Base-by-base conservation (phyloP, 352 stramenopile genomes). In the Phytophthora quininea region DNA sequence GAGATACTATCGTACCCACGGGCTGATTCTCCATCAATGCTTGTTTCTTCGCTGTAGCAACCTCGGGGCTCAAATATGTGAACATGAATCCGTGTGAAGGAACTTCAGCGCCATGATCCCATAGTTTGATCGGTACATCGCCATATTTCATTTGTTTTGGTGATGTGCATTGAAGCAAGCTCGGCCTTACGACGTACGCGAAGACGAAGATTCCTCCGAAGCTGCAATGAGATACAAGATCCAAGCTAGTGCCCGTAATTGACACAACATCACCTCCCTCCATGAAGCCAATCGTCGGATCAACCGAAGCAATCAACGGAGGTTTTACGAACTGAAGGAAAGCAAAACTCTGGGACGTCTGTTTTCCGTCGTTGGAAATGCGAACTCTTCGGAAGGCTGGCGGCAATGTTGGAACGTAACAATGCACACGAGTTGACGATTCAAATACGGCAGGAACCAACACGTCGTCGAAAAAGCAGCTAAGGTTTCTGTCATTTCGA, bases 191-290 rank as follows among this genome's bases (percentile, higher is more conserved):
- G 12, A 84, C 54, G 43, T 64, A 73, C 1, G 77, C 82, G 12
- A 74, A 50, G 7, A 74, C 60, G 8, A 59, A 35, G 1, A 58
- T 50, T 2, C 50, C 52, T 14, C 84, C 88, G 74, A 97, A 95
- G n/a, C 73, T 63, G 63, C 91, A 97, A 54, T 93, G 74, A 0
- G 81, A 80, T 10, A 96, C 70, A 0, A 71, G 40, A 27, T 89
- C 64, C 2, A 96, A 69, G 24, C 83, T 66, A 30, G 73, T 70
- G 1, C 88, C 88, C 11, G 66, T 50, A n/a, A 96, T 62, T 0
- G 48, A 60, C 0, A 94, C 65, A 2, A 84, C 24, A 27, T 77
- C 33, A 0, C 84, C 85, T 10, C 87, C 85, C 2, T 64, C 64
- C 4, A 77, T 64, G 32, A 50, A 62, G 11, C 71, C 71, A 12